Evolutionary conservation across 495 filamentous ascomycete genomes (phyloP).

Genomic region (Penicillium diatomitis): DNA sequence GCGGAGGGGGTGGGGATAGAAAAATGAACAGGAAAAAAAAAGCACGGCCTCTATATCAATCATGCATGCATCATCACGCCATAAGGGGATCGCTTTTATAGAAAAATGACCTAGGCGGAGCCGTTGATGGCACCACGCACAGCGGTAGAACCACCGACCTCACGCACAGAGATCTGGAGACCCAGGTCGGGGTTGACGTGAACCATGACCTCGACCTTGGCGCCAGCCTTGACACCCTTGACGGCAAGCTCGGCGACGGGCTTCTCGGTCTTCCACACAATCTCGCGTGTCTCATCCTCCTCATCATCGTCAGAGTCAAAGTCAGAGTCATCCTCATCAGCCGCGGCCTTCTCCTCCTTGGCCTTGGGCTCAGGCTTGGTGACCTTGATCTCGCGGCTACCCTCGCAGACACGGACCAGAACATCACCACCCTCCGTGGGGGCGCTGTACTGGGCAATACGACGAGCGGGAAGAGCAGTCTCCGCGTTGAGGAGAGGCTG

Average conservation of each 20-base stretch:
- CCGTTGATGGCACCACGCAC: slow-evolving; percentile 62
- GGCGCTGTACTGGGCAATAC: slow-evolving; percentile 64
- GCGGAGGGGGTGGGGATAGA: slow-evolving; percentile 11
- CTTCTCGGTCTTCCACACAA: slow-evolving; percentile 83
- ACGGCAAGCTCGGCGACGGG: slow-evolving; percentile 81
- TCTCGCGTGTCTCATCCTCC: slow-evolving; percentile 78
- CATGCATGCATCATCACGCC: slow-evolving; percentile 27
- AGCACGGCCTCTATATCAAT: slow-evolving; percentile 22
- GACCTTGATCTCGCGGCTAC: slow-evolving; percentile 77
- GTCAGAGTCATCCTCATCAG: slow-evolving; percentile 56
- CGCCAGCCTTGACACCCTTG: slow-evolving; percentile 73
- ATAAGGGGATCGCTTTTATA: slow-evolving; percentile 21
- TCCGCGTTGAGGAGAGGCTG: slow-evolving; percentile 68
- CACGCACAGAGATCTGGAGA: slow-evolving; percentile 70
- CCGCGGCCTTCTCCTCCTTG: slow-evolving; percentile 50
- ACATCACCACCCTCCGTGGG: slow-evolving; percentile 78
- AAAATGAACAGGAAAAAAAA: slow-evolving; percentile 15
- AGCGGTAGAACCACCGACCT: slow-evolving; percentile 78
- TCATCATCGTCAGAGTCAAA: slow-evolving; percentile 56
- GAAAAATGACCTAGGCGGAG: slow-evolving; percentile 23
- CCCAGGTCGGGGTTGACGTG: slow-evolving; percentile 70
- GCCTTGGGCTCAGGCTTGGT: slow-evolving; percentile 72
- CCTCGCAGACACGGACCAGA: slow-evolving; percentile 78
- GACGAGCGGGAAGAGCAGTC: slow-evolving; percentile 82
- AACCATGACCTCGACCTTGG: slow-evolving; percentile 87